Percentiles rank a stretch among this genome's conserved stretches.
phyloP scores from a whole-genome alignment of 1,284 basidiomycete genomes.

The Ceratobasidium sp. region DNA sequence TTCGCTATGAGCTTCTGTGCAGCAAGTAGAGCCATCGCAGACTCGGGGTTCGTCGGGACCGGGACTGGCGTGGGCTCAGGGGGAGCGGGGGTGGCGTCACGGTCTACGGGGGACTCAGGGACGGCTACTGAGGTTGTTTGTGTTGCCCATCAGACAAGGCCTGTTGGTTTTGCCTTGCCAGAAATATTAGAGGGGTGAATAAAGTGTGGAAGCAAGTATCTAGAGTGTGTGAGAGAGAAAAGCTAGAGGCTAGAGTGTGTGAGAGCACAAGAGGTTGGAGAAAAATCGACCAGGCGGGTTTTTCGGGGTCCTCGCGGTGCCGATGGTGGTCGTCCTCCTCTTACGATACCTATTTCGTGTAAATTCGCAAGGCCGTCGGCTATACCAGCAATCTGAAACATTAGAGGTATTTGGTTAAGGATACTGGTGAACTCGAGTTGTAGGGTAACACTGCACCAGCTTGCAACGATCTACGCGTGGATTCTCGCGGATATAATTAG shows the following conservation, averaged over 20 bases:
- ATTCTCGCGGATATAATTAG: background rate
- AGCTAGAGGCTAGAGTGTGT: background rate
- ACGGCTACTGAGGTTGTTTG: background rate
- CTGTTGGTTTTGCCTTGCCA: background rate
- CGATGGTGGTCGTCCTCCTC: slow-evolving; percentile 7
- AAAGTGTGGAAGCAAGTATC: too few species aligned
- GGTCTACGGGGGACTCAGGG: slow-evolving; percentile 4
- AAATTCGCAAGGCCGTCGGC: background rate
- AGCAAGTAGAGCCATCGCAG: background rate
- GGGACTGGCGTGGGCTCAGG: background rate
- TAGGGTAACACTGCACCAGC: background rate
- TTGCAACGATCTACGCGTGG: background rate
- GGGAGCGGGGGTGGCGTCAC: background rate
- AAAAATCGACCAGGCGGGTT: background rate
- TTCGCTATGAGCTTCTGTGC: background rate
- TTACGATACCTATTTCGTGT: background rate
- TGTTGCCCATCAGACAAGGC: background rate
- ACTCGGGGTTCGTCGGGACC: background rate
- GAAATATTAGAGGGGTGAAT: background rate
- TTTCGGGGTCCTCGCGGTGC: slow-evolving; percentile 8
- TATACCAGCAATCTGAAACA: background rate
- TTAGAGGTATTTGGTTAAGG: background rate
- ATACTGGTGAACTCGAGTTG: background rate
- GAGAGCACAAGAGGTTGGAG: background rate
- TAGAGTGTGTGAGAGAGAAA: background rate